Percentiles rank a stretch among this genome's conserved stretches.
Evolutionary conservation across 225 moss, liverwort and hornwort species (phyloP).

Genomic region (Rhytidiadelphus loreus): DNA sequence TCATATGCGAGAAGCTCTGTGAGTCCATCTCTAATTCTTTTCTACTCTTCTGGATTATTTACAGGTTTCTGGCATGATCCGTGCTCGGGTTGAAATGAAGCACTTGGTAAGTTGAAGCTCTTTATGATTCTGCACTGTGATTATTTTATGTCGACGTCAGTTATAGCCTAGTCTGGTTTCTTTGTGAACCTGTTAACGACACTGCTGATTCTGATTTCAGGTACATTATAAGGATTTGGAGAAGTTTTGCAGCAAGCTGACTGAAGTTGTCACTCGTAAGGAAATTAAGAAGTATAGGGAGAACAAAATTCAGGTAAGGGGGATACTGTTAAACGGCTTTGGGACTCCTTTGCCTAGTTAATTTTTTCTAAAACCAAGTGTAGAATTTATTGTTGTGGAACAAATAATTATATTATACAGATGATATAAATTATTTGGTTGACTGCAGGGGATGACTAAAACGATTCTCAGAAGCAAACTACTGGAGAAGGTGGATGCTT

Average conservation of each 20-base stretch:
- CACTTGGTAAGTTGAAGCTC: slow-evolving; percentile 10
- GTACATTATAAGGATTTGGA: slow-evolving; percentile 27
- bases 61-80: slow-evolving; percentile 35
- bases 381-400: not conserved
- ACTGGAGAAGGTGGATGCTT: slow-evolving; percentile 38
- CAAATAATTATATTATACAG: not conserved
- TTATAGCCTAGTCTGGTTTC: not conserved
- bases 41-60: not conserved
- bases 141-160: not conserved
- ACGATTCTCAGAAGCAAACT: slow-evolving; percentile 34
- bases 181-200: not conserved
- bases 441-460: slow-evolving; percentile 30
- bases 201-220: slow-evolving; percentile 5
- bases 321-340: not conserved
- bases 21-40: not conserved
- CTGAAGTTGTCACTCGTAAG: slow-evolving; percentile 36
- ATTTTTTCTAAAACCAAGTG: not conserved
- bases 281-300: slow-evolving; percentile 34
- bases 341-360: not conserved
- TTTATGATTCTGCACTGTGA: not conserved
- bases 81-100: slow-evolving; percentile 19
- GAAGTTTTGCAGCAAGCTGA: slow-evolving; percentile 34
- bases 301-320: slow-evolving; percentile 28
- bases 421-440: not conserved
- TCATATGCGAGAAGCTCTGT: not conserved